Percentiles rank a stretch among this genome's conserved stretches.
These are phyloP conservation scores for Alternaria sp. DNA, from an alignment of 2,329 filamentous ascomycete species.

Conservation along the genomic window DNA sequence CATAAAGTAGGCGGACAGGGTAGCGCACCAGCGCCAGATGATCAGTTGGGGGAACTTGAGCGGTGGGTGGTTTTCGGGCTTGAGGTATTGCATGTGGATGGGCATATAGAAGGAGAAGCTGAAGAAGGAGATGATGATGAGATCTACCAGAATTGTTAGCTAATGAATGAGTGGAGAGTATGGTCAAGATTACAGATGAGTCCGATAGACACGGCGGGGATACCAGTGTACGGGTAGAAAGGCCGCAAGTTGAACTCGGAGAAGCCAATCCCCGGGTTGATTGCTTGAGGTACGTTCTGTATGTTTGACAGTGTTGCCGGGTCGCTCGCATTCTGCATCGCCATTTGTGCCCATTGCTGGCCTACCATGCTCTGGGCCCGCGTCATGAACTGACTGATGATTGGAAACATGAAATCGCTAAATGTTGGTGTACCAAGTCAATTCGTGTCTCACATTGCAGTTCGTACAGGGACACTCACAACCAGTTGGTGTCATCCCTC, in stretches of 20 bases:
- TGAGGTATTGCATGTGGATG: slow-evolving; percentile 67
- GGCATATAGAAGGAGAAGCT: slow-evolving; percentile 71
- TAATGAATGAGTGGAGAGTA: neutral
- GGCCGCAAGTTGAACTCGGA: slow-evolving; percentile 66
- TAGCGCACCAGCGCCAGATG: slow-evolving; percentile 66
- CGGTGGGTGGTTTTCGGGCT: slow-evolving; percentile 63
- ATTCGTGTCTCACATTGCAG: too few relatives aligned
- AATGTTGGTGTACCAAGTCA: too few relatives aligned
- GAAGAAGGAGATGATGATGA: slow-evolving; percentile 74
- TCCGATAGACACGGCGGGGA: slow-evolving; percentile 68
- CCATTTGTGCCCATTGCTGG: slow-evolving; percentile 54
- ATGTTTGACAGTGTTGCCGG: slow-evolving; percentile 55
- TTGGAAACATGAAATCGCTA: too few relatives aligned
- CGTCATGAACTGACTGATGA: slow-evolving; percentile 52
- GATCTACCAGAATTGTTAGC: slow-evolving; percentile 44
- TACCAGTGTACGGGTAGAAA: slow-evolving; percentile 63
- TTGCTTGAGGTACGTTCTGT: slow-evolving; percentile 60
- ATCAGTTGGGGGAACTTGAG: slow-evolving; percentile 67
- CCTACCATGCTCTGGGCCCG: slow-evolving; percentile 61
- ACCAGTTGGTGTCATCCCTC: slow-evolving; percentile 64
- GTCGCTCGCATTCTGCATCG: slow-evolving; percentile 55
- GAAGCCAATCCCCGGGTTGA: slow-evolving; percentile 66
- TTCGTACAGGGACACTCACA: slow-evolving; percentile 10
- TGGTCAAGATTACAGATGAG: slow-evolving; percentile 59
- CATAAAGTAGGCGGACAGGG: slow-evolving; percentile 66